These are phyloP conservation scores for Barnettozyma sp. DNA, from an alignment of 805 yeast genomes.

Conservation along the genomic window DNA sequence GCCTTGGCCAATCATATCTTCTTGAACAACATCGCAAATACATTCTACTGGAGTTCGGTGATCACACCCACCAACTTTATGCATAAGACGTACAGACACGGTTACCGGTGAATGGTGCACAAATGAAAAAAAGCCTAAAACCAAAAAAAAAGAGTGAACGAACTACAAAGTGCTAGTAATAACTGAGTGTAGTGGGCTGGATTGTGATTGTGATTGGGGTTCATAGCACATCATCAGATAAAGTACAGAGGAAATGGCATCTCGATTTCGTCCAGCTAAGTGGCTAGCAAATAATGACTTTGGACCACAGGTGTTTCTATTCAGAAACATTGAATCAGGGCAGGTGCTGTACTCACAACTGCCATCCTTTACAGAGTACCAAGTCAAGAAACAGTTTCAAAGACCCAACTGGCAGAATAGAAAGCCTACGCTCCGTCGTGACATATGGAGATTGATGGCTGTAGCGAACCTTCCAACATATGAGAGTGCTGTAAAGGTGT, in stretches of 20 bases:
- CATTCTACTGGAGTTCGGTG: no score
- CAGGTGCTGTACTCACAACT: conserved; percentile 86
- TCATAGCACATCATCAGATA: no score
- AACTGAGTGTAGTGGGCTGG: no score
- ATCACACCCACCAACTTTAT: background rate
- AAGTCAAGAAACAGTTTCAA: conserved; percentile 52
- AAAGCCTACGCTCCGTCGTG: conserved; percentile 72
- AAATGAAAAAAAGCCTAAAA: background rate
- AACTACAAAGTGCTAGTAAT: background rate
- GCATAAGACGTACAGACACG: conserved; percentile 1
- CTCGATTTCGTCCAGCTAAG: conserved; percentile 44
- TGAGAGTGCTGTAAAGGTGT: conserved; percentile 64
- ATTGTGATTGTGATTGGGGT: no score
- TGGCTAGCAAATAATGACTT: conserved; percentile 55
- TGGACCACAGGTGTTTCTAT: conserved; percentile 80
- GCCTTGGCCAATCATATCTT: no score
- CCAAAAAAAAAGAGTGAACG: background rate
- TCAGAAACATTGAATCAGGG: conserved; percentile 81
- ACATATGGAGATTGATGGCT: conserved; percentile 87
- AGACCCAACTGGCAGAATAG: conserved; percentile 89
- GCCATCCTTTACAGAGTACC: conserved; percentile 46
- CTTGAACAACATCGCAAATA: no score
- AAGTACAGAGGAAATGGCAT: conserved; percentile 13
- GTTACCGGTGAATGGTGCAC: background rate
- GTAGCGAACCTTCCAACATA: conserved; percentile 61